These are phyloP conservation scores for Grosmannia clavigera DNA, from an alignment of 2,329 filamentous ascomycete species.

Conservation along the genomic window DNA sequence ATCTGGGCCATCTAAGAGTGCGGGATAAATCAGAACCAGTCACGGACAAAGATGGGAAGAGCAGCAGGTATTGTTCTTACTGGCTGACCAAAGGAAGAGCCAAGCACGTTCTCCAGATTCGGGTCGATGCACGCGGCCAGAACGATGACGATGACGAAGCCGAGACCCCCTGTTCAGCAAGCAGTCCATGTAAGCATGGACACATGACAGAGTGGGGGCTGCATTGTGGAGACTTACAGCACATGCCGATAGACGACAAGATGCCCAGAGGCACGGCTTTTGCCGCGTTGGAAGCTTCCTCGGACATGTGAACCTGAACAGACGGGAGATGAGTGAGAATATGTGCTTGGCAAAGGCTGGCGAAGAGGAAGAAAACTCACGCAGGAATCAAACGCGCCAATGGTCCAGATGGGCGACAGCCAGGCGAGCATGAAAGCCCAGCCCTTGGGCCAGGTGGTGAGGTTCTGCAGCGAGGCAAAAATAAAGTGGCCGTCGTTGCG, in stretches of 20 bases:
- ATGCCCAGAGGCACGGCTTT: conserved; percentile 41
- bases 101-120: conserved; percentile 35
- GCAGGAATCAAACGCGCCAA: conserved; percentile 43
- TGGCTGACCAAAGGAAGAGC: conserved; percentile 42
- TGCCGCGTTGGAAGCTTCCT: conserved; percentile 48
- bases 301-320: conserved; percentile 28
- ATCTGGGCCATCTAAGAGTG: conserved; percentile 28
- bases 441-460: conserved; percentile 43
- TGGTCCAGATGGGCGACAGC: conserved; percentile 51
- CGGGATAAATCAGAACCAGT: neutral
- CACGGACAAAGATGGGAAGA: neutral
- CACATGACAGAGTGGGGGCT: neutral
- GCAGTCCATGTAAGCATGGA: no score
- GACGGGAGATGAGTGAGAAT: neutral
- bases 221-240: conserved; percentile 14
- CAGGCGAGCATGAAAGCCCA: conserved; percentile 49
- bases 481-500: conserved; percentile 36
- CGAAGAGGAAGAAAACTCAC: conserved; percentile 23
- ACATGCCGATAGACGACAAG: conserved; percentile 41
- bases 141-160: conserved; percentile 44
- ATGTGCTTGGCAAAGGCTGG: neutral
- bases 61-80: neutral
- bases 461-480: conserved; percentile 42
- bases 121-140: conserved; percentile 44
- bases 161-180: conserved; percentile 31